Percentiles rank a stretch among this genome's conserved stretches.
Evolutionary conservation across 2,329 filamentous ascomycete genomes (phyloP).

Genomic region (Colletotrichum sp.): DNA sequence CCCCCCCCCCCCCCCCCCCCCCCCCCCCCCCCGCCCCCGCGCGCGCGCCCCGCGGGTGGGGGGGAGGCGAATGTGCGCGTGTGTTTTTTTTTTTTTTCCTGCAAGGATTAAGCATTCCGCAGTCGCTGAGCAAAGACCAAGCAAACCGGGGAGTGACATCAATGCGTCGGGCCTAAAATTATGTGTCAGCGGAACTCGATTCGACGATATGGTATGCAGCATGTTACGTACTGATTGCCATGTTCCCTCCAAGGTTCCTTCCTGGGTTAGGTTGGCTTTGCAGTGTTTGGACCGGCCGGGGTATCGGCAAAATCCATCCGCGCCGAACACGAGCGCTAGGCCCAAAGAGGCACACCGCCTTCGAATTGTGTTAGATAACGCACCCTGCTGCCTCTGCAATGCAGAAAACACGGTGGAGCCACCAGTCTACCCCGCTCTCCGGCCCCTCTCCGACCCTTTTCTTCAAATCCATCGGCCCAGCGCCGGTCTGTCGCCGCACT

Average conservation of each 20-base stretch:
- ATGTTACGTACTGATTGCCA: conserved; percentile 11
- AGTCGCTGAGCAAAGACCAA: neutral
- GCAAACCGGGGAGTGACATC: conserved; percentile 5
- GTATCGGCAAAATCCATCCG: conserved; percentile 11
- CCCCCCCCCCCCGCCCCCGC: too few species aligned
- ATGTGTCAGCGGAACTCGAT: conserved; percentile 20
- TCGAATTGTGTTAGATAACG: neutral
- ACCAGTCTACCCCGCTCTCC: neutral
- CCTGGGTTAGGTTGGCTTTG: neutral
- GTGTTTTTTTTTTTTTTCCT: neutral
- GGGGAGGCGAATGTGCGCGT: neutral
- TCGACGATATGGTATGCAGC: neutral
- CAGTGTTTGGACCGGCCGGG: neutral
- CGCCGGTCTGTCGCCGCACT: neutral
- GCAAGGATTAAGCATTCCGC: neutral
- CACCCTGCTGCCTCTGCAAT: neutral
- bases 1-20: too few species aligned
- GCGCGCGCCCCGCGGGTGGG: too few species aligned
- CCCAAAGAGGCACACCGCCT: neutral
- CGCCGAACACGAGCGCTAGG: neutral
- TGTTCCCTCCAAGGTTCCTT: neutral
- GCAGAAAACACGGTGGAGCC: neutral
- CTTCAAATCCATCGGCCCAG: neutral
- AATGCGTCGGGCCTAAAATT: conserved; percentile 10
- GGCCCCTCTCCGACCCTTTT: neutral